Evolutionary conservation across 805 yeast species (phyloP).

Genomic region (Kazachstania taianensis): DNA sequence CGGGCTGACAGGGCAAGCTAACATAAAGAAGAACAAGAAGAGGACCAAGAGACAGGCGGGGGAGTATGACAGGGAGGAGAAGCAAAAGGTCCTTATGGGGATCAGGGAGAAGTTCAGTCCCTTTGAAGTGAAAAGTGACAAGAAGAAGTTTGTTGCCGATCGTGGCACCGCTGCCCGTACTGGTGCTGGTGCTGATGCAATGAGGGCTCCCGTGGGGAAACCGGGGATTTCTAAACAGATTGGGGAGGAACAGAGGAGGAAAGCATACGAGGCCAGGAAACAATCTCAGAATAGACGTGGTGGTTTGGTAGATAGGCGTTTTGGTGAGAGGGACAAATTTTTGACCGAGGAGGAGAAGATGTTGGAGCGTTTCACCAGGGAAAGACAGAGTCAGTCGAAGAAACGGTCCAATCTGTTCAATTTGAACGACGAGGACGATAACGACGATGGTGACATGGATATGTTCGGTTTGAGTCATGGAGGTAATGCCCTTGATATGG

Average conservation of each 20-base stretch:
- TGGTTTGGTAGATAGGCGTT: conserved; percentile 73
- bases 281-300: conserved; percentile 64
- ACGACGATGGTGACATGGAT: conserved; percentile 33
- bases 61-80: conserved; percentile 63
- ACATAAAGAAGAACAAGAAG: conserved; percentile 43
- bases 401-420: conserved; percentile 54
- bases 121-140: conserved; percentile 67
- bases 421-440: conserved; percentile 56
- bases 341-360: conserved; percentile 85
- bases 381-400: conserved; percentile 55
- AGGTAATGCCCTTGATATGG: conserved; percentile 62
- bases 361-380: conserved; percentile 90
- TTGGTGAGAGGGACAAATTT: conserved; percentile 71
- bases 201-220: conserved; percentile 46
- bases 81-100: conserved; percentile 40
- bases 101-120: conserved; percentile 84
- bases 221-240: conserved; percentile 62
- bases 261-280: conserved; percentile 55
- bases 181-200: conserved; percentile 25
- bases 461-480: conserved; percentile 55
- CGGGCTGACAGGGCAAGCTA: conserved; percentile 83
- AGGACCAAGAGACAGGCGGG: conserved; percentile 42
- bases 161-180: conserved; percentile 11
- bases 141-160: conserved; percentile 42
- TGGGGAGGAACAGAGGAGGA: conserved; percentile 54